Conservation (phyloP, 257 asterid genomes). For the Fraxinus excelsior region DNA sequence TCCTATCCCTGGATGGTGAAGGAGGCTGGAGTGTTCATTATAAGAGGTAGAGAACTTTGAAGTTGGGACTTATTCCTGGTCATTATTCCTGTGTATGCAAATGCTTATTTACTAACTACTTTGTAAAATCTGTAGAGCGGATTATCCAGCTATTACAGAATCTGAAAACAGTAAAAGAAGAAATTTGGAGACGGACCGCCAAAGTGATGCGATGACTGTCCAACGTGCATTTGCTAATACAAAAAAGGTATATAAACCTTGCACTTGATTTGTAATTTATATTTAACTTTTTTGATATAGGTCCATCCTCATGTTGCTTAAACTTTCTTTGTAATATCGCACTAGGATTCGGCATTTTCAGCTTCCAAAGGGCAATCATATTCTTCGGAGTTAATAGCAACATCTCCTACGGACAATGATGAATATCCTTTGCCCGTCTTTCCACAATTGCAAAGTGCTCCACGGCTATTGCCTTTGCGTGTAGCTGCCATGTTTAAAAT, state of each 20-base stretch:
- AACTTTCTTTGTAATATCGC: constrained; percentile 29
- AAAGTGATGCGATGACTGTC: constrained; percentile 85
- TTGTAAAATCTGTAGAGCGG: constrained; percentile 50
- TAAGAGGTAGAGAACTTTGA: constrained; percentile 54
- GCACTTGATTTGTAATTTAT: constrained; percentile 21
- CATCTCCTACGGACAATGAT: constrained; percentile 54
- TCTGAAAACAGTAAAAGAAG: constrained; percentile 52
- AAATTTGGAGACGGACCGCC: constrained; percentile 71
- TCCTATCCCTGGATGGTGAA: constrained; percentile 98
- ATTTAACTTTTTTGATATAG: constrained; percentile 13
- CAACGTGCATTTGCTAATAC: constrained; percentile 90
- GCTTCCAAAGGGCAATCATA: constrained; percentile 61
- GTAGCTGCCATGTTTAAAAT: constrained; percentile 91
- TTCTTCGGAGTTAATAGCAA: constrained; percentile 66
- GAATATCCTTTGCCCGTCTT: constrained; percentile 50
- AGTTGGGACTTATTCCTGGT: constrained; percentile 11
- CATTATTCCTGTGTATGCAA: constrained; percentile 2
- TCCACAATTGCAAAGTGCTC: constrained; percentile 76
- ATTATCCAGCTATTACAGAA: constrained; percentile 58
- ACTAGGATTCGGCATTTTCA: constrained; percentile 71
- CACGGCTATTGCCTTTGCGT: constrained; percentile 72
- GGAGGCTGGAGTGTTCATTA: constrained; percentile 96
- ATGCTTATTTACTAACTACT: constrained; percentile 26
- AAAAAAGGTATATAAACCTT: constrained; percentile 54
- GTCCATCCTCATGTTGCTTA: constrained; percentile 20